Conservation (phyloP, 257 asterid species). For the Petunia secreta region DNA sequence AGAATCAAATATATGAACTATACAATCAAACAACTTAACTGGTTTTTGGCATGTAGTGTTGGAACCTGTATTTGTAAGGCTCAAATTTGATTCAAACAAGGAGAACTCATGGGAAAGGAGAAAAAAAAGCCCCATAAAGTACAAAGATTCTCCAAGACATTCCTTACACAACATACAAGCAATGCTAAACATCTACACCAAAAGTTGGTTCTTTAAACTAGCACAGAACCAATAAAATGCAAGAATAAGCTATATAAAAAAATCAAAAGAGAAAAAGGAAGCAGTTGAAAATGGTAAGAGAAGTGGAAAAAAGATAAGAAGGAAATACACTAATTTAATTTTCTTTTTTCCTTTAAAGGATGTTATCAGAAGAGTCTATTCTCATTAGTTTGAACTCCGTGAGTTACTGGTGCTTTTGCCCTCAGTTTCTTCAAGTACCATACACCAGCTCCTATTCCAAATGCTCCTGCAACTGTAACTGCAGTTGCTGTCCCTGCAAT, state of each 20-base stretch:
- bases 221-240: neutral
- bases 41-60: neutral
- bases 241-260: neutral
- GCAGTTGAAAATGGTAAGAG: slow-evolving; percentile 11
- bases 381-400: slow-evolving; percentile 87
- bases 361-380: slow-evolving; percentile 65
- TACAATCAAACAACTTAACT: neutral
- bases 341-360: slow-evolving; percentile 30
- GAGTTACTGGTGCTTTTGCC: slow-evolving; percentile 84
- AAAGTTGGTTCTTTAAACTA: slow-evolving; percentile 2
- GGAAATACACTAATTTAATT: slow-evolving; percentile 1
- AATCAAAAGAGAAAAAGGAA: neutral
- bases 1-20: neutral
- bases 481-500: slow-evolving; percentile 62
- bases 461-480: slow-evolving; percentile 75
- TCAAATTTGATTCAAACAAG: neutral
- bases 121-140: neutral
- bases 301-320: neutral
- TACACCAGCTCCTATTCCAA: slow-evolving; percentile 79
- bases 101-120: neutral
- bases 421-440: slow-evolving; percentile 81
- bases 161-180: slow-evolving; percentile 19
- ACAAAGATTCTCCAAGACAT: neutral
- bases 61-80: neutral
- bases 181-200: neutral